Percentiles rank a stretch among this genome's conserved stretches.
Evolutionary conservation across 2,329 filamentous ascomycete genomes (phyloP).

Genomic region (Fusarium lyarnte): DNA sequence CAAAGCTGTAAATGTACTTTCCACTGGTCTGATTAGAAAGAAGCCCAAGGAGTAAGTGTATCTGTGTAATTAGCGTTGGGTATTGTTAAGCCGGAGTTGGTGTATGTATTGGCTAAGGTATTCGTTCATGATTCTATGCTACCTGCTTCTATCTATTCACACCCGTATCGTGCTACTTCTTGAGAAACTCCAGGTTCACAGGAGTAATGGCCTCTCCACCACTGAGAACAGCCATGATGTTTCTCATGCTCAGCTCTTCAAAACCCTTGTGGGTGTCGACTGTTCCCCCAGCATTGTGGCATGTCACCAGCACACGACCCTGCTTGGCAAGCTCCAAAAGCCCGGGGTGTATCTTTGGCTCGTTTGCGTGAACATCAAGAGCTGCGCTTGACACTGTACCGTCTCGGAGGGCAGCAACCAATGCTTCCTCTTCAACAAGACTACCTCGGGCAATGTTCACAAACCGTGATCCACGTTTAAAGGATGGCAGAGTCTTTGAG

Average conservation of each 20-base stretch:
- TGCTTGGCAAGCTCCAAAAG: constrained; percentile 52
- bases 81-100: constrained; percentile 30
- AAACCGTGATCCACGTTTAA: constrained; percentile 66
- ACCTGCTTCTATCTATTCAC: background rate
- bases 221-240: constrained; percentile 68
- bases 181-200: constrained; percentile 68
- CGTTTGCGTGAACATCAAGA: constrained; percentile 71
- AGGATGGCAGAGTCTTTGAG: constrained; percentile 55
- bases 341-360: constrained; percentile 63
- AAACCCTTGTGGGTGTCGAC: constrained; percentile 73
- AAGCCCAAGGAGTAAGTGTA: constrained; percentile 58
- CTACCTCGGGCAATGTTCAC: constrained; percentile 74
- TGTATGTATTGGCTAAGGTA: constrained; percentile 4
- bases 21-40: constrained; percentile 62
- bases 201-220: constrained; percentile 65
- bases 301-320: constrained; percentile 67
- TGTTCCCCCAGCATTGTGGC: constrained; percentile 74
- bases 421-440: constrained; percentile 71
- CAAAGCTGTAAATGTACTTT: constrained; percentile 57
- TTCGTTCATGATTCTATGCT: background rate
- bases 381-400: constrained; percentile 63
- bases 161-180: constrained; percentile 3
- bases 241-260: constrained; percentile 73
- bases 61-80: constrained; percentile 12
- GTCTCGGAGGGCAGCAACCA: constrained; percentile 66